These are phyloP conservation scores for Boletus eberwhitei DNA, from an alignment of 768 basidiomycete genomes.

Conservation along the genomic window DNA sequence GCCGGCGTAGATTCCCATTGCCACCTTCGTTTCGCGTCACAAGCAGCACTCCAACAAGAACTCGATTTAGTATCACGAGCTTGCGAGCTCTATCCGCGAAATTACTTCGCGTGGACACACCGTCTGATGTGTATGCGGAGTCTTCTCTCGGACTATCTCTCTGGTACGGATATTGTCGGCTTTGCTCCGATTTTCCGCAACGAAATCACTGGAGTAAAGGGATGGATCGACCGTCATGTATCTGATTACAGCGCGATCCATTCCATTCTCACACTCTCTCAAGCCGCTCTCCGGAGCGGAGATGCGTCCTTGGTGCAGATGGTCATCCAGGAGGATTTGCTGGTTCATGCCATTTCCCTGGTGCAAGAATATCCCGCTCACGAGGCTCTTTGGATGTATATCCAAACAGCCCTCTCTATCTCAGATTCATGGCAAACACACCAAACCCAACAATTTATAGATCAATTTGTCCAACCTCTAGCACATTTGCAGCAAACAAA, in stretches of 20 bases:
- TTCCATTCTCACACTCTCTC: conserved; percentile 43
- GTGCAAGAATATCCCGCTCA: conserved; percentile 50
- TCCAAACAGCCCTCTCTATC: conserved; percentile 2
- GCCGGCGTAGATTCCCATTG: background rate
- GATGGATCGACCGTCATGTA: conserved; percentile 62
- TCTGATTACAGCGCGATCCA: conserved; percentile 67
- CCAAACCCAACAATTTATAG: conserved; percentile 7
- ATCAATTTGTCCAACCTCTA: conserved; percentile 18
- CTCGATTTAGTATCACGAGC: conserved; percentile 45
- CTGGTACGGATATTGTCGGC: conserved; percentile 7
- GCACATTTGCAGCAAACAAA: background rate
- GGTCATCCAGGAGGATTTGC: conserved; percentile 3
- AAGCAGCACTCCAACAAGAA: conserved; percentile 41
- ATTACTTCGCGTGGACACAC: conserved; percentile 73
- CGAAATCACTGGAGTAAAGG: conserved; percentile 37
- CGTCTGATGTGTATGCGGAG: conserved; percentile 47
- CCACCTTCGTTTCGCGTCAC: conserved; percentile 29
- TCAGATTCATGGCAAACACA: background rate
- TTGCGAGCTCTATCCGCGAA: conserved; percentile 63
- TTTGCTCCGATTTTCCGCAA: conserved; percentile 34
- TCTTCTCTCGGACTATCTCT: conserved; percentile 20
- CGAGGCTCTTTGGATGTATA: conserved; percentile 64
- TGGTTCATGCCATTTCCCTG: conserved; percentile 47
- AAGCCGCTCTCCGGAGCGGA: conserved; percentile 4
- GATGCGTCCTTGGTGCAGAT: conserved; percentile 2